Base-by-base conservation (phyloP, 2,329 filamentous ascomycete species). In the Trichoderma gracile region DNA sequence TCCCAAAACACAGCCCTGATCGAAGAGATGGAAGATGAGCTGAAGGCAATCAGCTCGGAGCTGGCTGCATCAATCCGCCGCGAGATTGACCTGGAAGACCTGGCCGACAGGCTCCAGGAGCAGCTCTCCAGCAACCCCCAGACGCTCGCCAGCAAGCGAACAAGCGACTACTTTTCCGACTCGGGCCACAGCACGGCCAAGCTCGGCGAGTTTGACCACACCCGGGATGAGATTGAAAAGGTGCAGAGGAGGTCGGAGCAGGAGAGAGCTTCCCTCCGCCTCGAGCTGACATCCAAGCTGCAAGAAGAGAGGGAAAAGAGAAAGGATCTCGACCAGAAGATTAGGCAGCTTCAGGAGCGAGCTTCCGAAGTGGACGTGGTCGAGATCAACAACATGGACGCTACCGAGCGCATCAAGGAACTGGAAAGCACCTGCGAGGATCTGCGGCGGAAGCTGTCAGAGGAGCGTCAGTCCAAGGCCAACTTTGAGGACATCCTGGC, bases 91-190 rank as follows among this genome's bases (percentile, higher is more conserved):
- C 79, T 99, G 38, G 95, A 99, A 77, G 95, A 99, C 76, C 83
- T 98, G 53, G 89, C 98, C 0, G 95, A 99, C 69, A 84, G 90
- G 65, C 80, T 96, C 70, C 93, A 97, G 75, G 80, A 87, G n/a
- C 93, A 97, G 72, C 82, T 83, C 68, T 14, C 14, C 40, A 84
- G 82, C 76, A 83, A 87, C 77, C 73, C 82, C 72, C 78, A 82
- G 76, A 73, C 80, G 69, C 71, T 83, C 30, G 88, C 85, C 68
- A 88, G 86, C 68, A 89, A 90, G 74, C 86, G 94, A 66, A 96
- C 92, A 10, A 98, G 95, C 78, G 95, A 99, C 78, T 98, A 99
- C 79, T 99, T 95, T 75, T 99, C 95, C 2, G 95, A 99, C 76
- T 97, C 93, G 6, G 95, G 95, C 38, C 89, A 92, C 65, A 94